These are phyloP conservation scores for Sclerotinia minor DNA, from an alignment of 2,329 filamentous ascomycete species.

Conservation along the genomic window DNA sequence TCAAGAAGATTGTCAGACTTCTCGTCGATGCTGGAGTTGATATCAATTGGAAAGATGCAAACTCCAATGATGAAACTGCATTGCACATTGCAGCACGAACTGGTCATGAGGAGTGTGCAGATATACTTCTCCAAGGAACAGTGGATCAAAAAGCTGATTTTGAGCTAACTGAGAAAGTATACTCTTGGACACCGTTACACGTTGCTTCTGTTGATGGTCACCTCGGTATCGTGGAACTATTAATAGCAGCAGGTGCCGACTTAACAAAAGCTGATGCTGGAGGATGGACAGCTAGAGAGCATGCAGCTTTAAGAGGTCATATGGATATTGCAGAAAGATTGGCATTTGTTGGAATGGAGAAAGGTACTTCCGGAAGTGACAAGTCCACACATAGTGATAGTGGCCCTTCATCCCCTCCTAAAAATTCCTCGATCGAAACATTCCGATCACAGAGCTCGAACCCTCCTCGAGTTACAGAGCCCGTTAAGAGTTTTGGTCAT, in stretches of 20 bases:
- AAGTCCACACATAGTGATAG: conserved; percentile 32
- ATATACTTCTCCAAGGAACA: conserved; percentile 70
- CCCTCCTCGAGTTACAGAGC: conserved; percentile 61
- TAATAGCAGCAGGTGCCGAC: conserved; percentile 77
- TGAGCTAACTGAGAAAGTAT: conserved; percentile 77
- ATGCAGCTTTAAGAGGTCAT: conserved; percentile 87
- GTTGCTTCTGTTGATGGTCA: conserved; percentile 90
- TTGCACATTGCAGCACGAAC: conserved; percentile 89
- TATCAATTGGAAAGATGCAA: conserved; percentile 86
- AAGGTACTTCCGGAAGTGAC: conserved; percentile 39
- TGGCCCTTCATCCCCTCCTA: conserved; percentile 46
- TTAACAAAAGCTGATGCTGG: conserved; percentile 76
- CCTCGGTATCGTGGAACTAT: conserved; percentile 68
- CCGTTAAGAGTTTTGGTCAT: conserved; percentile 94
- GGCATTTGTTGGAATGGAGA: conserved; percentile 45
- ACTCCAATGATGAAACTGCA: conserved; percentile 75
- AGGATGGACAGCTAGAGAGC: conserved; percentile 92
- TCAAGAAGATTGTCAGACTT: conserved; percentile 78
- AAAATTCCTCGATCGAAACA: conserved; percentile 61
- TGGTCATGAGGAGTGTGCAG: conserved; percentile 78
- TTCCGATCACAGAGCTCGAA: conserved; percentile 51
- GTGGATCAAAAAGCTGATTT: conserved; percentile 70
- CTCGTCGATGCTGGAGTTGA: conserved; percentile 88
- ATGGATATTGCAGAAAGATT: conserved; percentile 75
- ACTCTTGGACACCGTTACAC: conserved; percentile 93